Evolutionary conservation across 2,329 filamentous ascomycete species (phyloP).

Genomic region (Ceratocystis smalleyi): DNA sequence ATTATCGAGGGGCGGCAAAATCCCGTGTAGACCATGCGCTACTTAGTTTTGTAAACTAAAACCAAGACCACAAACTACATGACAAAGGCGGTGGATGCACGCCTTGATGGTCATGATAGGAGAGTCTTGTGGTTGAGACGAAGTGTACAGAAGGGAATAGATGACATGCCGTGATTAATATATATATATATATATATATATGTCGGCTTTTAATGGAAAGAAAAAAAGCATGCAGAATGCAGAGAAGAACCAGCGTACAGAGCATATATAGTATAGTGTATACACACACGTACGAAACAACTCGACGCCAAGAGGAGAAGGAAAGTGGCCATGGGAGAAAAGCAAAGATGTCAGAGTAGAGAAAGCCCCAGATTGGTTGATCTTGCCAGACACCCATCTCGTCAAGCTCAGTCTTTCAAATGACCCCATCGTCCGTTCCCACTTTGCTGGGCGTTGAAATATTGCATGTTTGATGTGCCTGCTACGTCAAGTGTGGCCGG

Average conservation of each 20-base stretch:
- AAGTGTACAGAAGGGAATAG: neutral
- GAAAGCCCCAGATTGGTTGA: neutral
- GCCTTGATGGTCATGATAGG: neutral
- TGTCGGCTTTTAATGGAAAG: neutral
- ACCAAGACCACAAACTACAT: neutral
- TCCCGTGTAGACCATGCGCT: neutral
- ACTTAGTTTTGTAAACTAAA: neutral
- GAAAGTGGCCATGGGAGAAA: conserved; percentile 2
- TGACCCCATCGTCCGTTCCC: conserved; percentile 30
- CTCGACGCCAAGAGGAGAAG: neutral
- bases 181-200: too few relatives aligned
- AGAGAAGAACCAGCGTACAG: neutral
- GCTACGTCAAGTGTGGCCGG: conserved; percentile 27
- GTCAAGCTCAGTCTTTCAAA: conserved; percentile 26
- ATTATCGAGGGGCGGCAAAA: neutral
- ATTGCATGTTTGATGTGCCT: conserved; percentile 26
- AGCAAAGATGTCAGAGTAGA: neutral
- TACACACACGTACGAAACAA: neutral
- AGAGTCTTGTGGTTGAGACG: neutral
- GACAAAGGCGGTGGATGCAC: neutral
- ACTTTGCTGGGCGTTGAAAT: conserved; percentile 26
- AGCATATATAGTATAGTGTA: too few relatives aligned
- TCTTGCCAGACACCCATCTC: neutral
- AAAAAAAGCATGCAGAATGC: neutral
- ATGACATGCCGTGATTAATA: neutral